phyloP scores from a whole-genome alignment of 2,329 filamentous ascomycete species.

The Aspergillus piperis region DNA sequence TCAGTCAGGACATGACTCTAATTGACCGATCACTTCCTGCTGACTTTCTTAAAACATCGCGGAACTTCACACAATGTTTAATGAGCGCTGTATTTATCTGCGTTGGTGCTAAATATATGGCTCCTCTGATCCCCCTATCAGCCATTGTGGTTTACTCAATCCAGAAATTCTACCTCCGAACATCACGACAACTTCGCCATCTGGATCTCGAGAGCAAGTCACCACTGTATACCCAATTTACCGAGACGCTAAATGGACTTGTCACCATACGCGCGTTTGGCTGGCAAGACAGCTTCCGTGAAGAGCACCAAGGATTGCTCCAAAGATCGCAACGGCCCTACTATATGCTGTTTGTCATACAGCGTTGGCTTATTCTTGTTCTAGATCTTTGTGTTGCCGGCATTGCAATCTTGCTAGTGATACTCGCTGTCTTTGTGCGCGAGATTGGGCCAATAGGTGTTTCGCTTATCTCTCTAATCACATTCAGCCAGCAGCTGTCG shows the following conservation, averaged over 20 bases:
- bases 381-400: neutral
- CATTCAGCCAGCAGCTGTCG: neutral
- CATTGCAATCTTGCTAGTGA: neutral
- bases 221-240: neutral
- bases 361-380: neutral
- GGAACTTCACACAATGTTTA: neutral
- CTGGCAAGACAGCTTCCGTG: neutral
- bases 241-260: neutral
- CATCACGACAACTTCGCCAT: neutral
- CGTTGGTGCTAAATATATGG: neutral
- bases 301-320: neutral
- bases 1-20: slow-evolving; percentile 7
- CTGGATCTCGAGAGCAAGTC: neutral
- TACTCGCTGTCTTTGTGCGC: neutral
- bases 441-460: neutral
- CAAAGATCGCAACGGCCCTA: neutral
- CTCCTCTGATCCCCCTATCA: neutral
- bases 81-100: neutral
- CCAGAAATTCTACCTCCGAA: neutral
- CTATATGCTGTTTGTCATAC: slow-evolving; percentile 1
- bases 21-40: slow-evolving; percentile 1
- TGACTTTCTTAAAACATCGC: slow-evolving; percentile 1
- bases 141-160: neutral
- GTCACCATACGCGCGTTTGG: neutral
- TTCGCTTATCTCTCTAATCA: neutral